Conservation (phyloP, 177 flowering plant genomes). For the Vitis hybrid region DNA sequence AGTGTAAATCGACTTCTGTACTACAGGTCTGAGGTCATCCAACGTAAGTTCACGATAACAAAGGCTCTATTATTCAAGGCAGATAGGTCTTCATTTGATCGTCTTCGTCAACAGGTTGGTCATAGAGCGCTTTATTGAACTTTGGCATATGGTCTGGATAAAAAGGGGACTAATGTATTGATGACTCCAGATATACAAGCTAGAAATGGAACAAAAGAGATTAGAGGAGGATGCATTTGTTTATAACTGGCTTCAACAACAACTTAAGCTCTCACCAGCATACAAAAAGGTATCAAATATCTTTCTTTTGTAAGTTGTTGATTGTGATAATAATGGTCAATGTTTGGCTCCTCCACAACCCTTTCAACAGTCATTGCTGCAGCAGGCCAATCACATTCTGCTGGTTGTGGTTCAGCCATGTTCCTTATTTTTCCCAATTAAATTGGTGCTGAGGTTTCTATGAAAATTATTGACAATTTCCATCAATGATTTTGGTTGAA, state of each 20-base stretch:
- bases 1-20: background rate
- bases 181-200: constrained; percentile 60
- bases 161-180: constrained; percentile 6
- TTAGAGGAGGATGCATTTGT: constrained; percentile 80
- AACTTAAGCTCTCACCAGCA: constrained; percentile 84
- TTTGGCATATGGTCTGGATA: too few relatives aligned
- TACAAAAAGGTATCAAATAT: constrained; percentile 63
- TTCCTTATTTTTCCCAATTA: too few relatives aligned
- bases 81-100: constrained; percentile 77
- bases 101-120: constrained; percentile 74
- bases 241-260: constrained; percentile 81
- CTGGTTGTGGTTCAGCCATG: too few relatives aligned
- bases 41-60: constrained; percentile 68
- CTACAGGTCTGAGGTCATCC: constrained; percentile 65
- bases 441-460: too few relatives aligned
- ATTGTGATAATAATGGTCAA: too few relatives aligned
- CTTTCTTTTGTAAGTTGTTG: background rate
- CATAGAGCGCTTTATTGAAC: background rate
- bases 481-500: too few relatives aligned
- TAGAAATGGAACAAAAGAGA: constrained; percentile 80
- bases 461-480: too few relatives aligned
- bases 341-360: too few relatives aligned
- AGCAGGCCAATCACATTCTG: too few relatives aligned
- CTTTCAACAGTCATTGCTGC: too few relatives aligned
- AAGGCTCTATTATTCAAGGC: constrained; percentile 75